Base-by-base conservation (phyloP, 805 yeast species). In the Tetrapisispora fleetii region DNA sequence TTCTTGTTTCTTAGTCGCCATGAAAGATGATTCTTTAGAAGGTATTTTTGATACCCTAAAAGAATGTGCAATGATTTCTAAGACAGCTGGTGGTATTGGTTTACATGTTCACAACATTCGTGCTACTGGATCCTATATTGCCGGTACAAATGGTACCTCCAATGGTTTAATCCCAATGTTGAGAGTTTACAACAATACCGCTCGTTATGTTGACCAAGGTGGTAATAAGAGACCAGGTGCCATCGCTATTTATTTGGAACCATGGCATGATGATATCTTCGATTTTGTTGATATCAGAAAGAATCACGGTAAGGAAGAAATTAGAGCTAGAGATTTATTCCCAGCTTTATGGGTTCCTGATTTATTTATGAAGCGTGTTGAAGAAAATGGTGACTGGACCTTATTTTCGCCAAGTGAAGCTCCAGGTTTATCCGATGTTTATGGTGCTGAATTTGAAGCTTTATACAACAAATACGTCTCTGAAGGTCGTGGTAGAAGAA, bases 191-290 rank as follows among this genome's bases (percentile, higher is more conserved):
- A 91, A 90, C 70, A 85, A 87, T 66, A 89, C 97, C 16, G 96
- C 98, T 9, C 78, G 96, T 54, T 91, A 90, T 61, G 97, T 90
- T 21, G 97, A 90, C 62, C 98, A 90, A 73, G 98, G 98, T 50
- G 97, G 97, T 44, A 91, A 90, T 68, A 90, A 90, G 67, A 75
- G 98, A 58, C 98, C 98, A 0, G 97, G 97, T 48, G 98, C 98
- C 2, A 85, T 90, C 67, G 95, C 96, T 33, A 70, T 89, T 22
- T 90, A 89, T 67, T 67, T 90, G 37, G 98, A 90, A 69, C 97
- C 98, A 46, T 90, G 98, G 98, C 98, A 90, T 63, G 78, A 84
- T 4, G 98, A 90, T 59, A 75, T 90, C 21, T 82, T 87, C 64
- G 95, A 85, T 47, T 83, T 90, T 59, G 64, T 91, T 48, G 90